Percentiles rank a stretch among this genome's conserved stretches.
Evolutionary conservation across 371 early-diverging fungal genomes (phyloP).

Genomic region (Zychaea mexicana): DNA sequence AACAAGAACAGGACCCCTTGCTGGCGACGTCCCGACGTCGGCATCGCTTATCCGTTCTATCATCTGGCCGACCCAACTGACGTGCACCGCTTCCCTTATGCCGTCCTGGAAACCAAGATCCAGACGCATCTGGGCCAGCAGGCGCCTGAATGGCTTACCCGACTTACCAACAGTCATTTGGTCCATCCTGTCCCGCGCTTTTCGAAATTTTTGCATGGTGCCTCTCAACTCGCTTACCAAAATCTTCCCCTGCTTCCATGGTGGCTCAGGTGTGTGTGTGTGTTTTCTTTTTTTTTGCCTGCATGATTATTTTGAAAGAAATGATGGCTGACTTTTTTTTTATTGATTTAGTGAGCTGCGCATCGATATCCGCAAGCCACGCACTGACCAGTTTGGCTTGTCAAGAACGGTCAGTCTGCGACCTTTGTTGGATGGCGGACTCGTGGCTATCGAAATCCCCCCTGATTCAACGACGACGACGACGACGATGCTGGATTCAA

Average conservation of each 20-base stretch:
- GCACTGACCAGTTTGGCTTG: conserved; percentile 54
- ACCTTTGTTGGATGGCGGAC: conserved; percentile 45
- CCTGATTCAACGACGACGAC: background rate
- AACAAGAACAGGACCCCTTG: conserved; percentile 83
- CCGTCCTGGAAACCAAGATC: conserved; percentile 97
- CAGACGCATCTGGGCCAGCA: conserved; percentile 83
- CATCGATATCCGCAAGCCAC: conserved; percentile 82
- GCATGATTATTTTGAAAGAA: no score
- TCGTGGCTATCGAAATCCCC: background rate
- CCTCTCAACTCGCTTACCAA: conserved; percentile 84
- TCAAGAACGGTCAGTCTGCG: conserved; percentile 44
- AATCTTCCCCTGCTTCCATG: conserved; percentile 92
- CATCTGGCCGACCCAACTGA: conserved; percentile 80
- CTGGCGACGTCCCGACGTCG: conserved; percentile 94
- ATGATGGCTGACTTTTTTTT: no score
- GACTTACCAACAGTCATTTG: conserved; percentile 84
- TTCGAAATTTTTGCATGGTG: conserved; percentile 98
- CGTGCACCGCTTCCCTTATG: conserved; percentile 92
- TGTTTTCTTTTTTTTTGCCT: no score
- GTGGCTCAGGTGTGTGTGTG: no score
- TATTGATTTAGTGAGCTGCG: conserved; percentile 95
- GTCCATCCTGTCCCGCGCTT: conserved; percentile 98
- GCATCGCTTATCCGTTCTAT: conserved; percentile 87
- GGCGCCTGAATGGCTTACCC: conserved; percentile 92
- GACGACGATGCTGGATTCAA: no score